phyloP scores from a whole-genome alignment of 2,329 filamentous ascomycete genomes.

The Basipetospora chlamydospora region DNA sequence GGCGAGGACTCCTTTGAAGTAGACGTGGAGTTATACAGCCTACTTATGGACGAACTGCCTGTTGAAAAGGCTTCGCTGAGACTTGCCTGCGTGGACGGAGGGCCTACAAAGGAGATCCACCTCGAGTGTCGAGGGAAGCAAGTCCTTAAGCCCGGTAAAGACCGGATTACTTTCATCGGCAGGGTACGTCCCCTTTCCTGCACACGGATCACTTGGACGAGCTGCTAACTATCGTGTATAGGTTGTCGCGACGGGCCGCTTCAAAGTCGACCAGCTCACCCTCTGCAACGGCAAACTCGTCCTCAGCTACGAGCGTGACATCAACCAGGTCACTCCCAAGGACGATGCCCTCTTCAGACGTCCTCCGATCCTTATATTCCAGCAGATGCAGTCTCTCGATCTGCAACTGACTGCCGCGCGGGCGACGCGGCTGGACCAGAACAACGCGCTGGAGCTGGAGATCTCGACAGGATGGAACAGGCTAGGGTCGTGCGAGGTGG shows the following conservation, averaged over 20 bases:
- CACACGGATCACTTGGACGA: no score
- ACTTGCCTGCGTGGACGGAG: constrained; percentile 39
- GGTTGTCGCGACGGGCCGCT: constrained; percentile 56
- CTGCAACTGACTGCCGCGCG: constrained; percentile 52
- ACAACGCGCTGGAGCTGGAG: constrained; percentile 61
- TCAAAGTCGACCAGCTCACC: constrained; percentile 58
- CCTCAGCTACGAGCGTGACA: constrained; percentile 50
- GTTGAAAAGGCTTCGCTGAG: constrained; percentile 51
- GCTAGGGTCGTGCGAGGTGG: constrained; percentile 42
- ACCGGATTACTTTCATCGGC: constrained; percentile 20
- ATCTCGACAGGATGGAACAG: constrained; percentile 63
- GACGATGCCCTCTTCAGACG: constrained; percentile 38
- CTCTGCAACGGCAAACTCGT: constrained; percentile 48
- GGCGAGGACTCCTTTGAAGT: constrained; percentile 64
- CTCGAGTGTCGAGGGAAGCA: constrained; percentile 28
- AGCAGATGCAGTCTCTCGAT: constrained; percentile 53
- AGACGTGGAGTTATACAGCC: constrained; percentile 51
- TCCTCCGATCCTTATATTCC: constrained; percentile 58
- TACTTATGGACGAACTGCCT: constrained; percentile 56
- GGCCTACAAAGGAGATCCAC: constrained; percentile 52
- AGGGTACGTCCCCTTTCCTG: constrained; percentile 17
- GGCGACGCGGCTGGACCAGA: constrained; percentile 64
- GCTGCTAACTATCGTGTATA: no score
- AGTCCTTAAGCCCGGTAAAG: constrained; percentile 36
- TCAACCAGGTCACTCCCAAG: constrained; percentile 29